Percentiles rank a stretch among this genome's conserved stretches.
Conservation (phyloP, 768 basidiomycete genomes). For the Tricholoma sp. region DNA sequence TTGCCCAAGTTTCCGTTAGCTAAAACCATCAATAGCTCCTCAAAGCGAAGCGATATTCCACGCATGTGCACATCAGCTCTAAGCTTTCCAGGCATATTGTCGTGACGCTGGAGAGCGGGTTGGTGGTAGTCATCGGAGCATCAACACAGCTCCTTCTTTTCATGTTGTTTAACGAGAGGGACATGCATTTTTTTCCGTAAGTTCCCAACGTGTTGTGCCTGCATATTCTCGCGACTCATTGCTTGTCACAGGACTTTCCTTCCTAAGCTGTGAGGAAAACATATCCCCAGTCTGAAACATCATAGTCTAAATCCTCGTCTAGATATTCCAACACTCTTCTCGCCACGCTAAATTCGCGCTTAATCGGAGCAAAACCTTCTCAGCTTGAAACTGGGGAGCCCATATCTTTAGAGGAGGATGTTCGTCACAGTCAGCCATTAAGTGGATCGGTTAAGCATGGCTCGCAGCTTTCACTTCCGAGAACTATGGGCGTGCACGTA, state of each 20-base stretch:
- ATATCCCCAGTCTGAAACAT: background rate
- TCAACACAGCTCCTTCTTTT: conserved; percentile 15
- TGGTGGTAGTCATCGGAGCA: conserved; percentile 15
- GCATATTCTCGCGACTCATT: background rate
- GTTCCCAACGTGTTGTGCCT: background rate
- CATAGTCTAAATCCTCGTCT: background rate
- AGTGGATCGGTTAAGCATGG: too few species aligned
- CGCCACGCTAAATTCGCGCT: conserved; percentile 5
- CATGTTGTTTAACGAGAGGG: conserved; percentile 10
- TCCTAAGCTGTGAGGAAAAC: conserved; percentile 5
- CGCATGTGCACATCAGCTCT: conserved; percentile 2
- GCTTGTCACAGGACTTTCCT: conserved; percentile 1
- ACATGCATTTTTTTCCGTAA: conserved; percentile 17
- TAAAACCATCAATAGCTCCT: background rate
- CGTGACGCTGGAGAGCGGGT: conserved; percentile 19
- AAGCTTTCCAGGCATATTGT: conserved; percentile 11
- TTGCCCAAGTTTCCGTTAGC: background rate
- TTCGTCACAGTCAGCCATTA: too few species aligned
- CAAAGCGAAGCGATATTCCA: conserved; percentile 2
- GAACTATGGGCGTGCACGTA: too few species aligned
- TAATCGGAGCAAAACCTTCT: background rate
- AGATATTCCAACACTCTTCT: conserved; percentile 11
- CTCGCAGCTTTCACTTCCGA: too few species aligned
- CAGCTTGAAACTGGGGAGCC: too few species aligned
- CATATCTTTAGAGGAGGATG: too few species aligned